Conservation (phyloP, 163 green algal species). For the Scenedesmus sp. region DNA sequence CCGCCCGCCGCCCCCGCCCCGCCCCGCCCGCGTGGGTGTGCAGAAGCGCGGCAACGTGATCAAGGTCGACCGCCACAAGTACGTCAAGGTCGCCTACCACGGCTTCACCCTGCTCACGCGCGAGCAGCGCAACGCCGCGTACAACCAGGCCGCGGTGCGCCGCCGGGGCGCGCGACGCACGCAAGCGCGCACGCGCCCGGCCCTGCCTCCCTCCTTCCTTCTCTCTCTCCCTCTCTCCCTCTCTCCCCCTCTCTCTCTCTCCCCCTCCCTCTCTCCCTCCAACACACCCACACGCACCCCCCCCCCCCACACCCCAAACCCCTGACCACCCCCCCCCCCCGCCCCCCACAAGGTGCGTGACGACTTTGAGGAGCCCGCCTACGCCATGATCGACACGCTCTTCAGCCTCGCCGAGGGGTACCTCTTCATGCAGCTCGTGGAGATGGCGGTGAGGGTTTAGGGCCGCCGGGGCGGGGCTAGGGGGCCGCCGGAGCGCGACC, state of each 20-base stretch:
- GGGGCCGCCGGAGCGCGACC: too few species aligned
- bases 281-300: too few species aligned
- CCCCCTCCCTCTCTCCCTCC: neutral
- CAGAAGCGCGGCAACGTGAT: conserved; percentile 85
- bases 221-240: too few species aligned
- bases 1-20: too few species aligned
- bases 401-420: conserved; percentile 94
- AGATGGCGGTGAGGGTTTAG: conserved; percentile 63
- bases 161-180: neutral
- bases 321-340: neutral
- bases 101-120: conserved; percentile 80
- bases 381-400: conserved; percentile 95
- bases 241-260: neutral
- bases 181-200: neutral
- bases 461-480: too few species aligned
- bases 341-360: conserved; percentile 49
- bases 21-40: too few species aligned
- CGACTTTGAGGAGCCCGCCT: conserved; percentile 89
- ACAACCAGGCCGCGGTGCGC: conserved; percentile 56
- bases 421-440: conserved; percentile 92
- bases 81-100: conserved; percentile 98
- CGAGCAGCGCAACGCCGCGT: conserved; percentile 69
- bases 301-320: too few species aligned
- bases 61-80: conserved; percentile 97
- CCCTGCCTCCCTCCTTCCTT: too few species aligned